Evolutionary conservation across 2,329 filamentous ascomycete genomes (phyloP).

Genomic region (Verticillium alfalfae): DNA sequence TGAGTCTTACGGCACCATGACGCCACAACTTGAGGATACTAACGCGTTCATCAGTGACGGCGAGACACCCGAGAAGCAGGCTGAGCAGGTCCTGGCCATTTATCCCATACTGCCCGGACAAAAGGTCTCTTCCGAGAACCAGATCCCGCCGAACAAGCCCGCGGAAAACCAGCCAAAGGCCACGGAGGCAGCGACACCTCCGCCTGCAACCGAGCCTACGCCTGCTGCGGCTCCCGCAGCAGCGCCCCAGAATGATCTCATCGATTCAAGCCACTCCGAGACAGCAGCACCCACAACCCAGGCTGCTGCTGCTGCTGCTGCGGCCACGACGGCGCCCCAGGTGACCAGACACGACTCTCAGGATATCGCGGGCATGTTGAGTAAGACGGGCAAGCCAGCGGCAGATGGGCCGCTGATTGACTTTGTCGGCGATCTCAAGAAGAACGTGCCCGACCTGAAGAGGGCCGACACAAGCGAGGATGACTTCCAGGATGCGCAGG

Average conservation of each 20-base stretch:
- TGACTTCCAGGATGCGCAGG: constrained; percentile 32
- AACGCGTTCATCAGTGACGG: constrained; percentile 44
- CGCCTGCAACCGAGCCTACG: constrained; percentile 7
- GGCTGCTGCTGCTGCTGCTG: neutral
- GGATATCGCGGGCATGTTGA: constrained; percentile 38
- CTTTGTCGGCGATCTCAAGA: constrained; percentile 50
- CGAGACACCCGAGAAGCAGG: constrained; percentile 61
- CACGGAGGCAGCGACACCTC: neutral
- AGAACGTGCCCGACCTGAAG: constrained; percentile 20
- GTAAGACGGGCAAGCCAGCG: constrained; percentile 39
- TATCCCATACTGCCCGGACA: constrained; percentile 81
- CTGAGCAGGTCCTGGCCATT: constrained; percentile 79
- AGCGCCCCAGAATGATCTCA: constrained; percentile 36
- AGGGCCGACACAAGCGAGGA: constrained; percentile 27
- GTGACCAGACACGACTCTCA: constrained; percentile 10
- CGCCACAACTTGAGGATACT: neutral
- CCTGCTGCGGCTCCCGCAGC: constrained; percentile 9
- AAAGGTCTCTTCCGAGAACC: constrained; percentile 45
- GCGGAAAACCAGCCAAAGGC: neutral
- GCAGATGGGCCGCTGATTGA: constrained; percentile 47
- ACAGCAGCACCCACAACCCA: neutral
- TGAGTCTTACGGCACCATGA: constrained; percentile 31
- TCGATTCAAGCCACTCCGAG: constrained; percentile 43
- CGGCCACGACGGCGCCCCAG: constrained; percentile 2
- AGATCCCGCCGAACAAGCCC: constrained; percentile 42